phyloP scores from a whole-genome alignment of 176 grass and related monocot species.

The Hsuehochloa calcarea region DNA sequence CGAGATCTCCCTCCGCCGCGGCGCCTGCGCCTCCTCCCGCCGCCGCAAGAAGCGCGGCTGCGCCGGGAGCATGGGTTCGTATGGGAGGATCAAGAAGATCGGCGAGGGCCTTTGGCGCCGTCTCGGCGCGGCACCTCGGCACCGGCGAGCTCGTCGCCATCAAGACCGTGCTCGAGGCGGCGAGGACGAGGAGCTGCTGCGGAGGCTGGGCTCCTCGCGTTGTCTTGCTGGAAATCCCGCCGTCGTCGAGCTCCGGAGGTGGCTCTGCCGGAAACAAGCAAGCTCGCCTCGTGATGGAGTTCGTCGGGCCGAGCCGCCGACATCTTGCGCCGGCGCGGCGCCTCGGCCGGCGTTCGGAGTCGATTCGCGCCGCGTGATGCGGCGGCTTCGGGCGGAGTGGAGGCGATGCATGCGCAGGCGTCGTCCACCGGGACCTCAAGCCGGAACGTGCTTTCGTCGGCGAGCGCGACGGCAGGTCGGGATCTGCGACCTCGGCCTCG shows the following conservation, averaged over 20 bases:
- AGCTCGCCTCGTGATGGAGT: background rate
- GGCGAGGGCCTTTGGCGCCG: background rate
- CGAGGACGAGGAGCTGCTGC: background rate
- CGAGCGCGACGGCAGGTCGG: background rate
- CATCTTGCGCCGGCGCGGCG: too few species aligned
- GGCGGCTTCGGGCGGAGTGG: background rate
- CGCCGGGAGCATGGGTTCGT: background rate
- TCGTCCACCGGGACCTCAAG: background rate
- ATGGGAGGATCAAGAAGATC: fast-evolving
- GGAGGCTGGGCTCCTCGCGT: background rate
- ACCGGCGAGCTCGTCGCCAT: background rate
- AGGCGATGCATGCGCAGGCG: background rate
- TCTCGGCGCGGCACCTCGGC: background rate
- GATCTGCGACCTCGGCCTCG: background rate
- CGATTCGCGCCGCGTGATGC: background rate
- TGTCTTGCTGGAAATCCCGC: background rate
- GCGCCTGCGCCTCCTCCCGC: background rate
- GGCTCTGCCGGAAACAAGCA: fast-evolving
- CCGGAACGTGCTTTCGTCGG: background rate
- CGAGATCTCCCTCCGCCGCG: too few species aligned
- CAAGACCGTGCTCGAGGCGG: background rate
- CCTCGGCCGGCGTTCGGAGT: too few species aligned
- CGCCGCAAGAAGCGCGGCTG: fast-evolving
- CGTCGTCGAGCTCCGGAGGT: background rate
- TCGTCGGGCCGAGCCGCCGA: background rate